Conservation (phyloP, 768 basidiomycete genomes). For the Cystobasidium onofrii region DNA sequence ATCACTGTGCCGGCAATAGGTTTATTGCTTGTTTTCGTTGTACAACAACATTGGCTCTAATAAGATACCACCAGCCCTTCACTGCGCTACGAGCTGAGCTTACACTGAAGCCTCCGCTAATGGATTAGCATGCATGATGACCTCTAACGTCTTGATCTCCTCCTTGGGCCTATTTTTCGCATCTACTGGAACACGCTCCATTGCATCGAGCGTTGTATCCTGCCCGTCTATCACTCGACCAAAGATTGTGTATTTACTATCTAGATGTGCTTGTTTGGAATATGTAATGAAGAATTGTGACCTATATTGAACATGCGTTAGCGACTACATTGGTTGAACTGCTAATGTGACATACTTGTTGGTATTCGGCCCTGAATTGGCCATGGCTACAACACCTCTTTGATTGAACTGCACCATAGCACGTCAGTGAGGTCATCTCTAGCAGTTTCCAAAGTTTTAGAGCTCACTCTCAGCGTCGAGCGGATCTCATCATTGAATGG, state of each 20-base stretch:
- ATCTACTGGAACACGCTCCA: slow-evolving; percentile 85
- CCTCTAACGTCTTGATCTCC: slow-evolving; percentile 57
- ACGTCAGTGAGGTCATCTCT: not conserved
- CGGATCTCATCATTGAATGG: slow-evolving; percentile 87
- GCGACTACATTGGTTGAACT: too few species aligned
- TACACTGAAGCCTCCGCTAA: slow-evolving; percentile 53
- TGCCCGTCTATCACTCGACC: slow-evolving; percentile 81
- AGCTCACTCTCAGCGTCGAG: slow-evolving; percentile 76
- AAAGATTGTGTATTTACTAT: slow-evolving; percentile 55
- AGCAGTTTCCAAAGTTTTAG: not conserved
- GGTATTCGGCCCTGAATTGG: slow-evolving; percentile 85
- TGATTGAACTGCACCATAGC: slow-evolving; percentile 73
- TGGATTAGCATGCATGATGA: slow-evolving; percentile 84
- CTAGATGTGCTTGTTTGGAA: slow-evolving; percentile 83
- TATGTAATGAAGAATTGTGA: slow-evolving; percentile 53
- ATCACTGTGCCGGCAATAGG: too few species aligned
- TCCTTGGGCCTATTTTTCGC: slow-evolving; percentile 77
- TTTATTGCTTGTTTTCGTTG: not conserved
- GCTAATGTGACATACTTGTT: slow-evolving; percentile 60
- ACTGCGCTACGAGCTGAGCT: not conserved
- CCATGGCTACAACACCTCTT: slow-evolving; percentile 94
- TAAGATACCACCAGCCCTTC: too few species aligned
- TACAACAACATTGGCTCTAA: slow-evolving; percentile 5
- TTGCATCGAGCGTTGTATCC: slow-evolving; percentile 86
- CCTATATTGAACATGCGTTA: too few species aligned